A percentile compares a stretch with the other conserved stretches of the same genome.
These are phyloP conservation scores for Fusarium incarnatum DNA, from an alignment of 2,329 filamentous ascomycete species.

Conservation along the genomic window DNA sequence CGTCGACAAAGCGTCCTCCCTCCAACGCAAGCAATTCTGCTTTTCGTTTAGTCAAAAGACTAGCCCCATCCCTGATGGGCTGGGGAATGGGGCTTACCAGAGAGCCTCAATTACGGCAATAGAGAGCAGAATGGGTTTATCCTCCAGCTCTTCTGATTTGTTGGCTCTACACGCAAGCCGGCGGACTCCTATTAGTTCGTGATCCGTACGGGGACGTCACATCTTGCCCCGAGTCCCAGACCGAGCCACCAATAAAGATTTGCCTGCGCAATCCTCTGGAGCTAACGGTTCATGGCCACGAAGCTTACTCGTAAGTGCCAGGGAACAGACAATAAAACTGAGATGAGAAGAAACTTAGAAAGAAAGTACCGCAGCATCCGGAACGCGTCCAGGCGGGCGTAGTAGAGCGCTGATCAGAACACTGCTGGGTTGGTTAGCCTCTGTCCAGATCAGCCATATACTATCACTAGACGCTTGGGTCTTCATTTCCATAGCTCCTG, in stretches of 20 bases:
- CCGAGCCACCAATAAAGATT: constrained; percentile 30
- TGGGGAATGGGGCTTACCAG: constrained; percentile 14
- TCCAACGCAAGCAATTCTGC: constrained; percentile 16
- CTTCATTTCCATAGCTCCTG: constrained; percentile 31
- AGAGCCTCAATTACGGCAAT: constrained; percentile 39
- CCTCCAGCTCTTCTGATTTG: constrained; percentile 26
- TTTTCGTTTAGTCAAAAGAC: constrained; percentile 24
- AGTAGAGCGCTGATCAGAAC: constrained; percentile 17
- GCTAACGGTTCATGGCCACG: constrained; percentile 37
- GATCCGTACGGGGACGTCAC: constrained; percentile 37
- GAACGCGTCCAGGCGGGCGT: constrained; percentile 29
- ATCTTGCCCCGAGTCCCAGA: constrained; percentile 11
- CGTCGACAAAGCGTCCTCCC: background rate
- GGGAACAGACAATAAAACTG: constrained; percentile 25
- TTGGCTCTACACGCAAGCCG: constrained; percentile 7
- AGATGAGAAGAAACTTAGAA: constrained; percentile 14
- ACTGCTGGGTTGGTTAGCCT: constrained; percentile 13
- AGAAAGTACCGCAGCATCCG: constrained; percentile 33
- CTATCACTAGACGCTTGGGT: constrained; percentile 7
- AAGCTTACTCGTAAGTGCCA: constrained; percentile 35
- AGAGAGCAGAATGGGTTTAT: constrained; percentile 9
- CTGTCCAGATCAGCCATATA: constrained; percentile 23
- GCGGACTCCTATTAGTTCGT: constrained; percentile 23
- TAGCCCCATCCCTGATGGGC: constrained; percentile 13
- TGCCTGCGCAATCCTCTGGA: constrained; percentile 19